Evolutionary conservation across 805 yeast genomes (phyloP).

Genomic region (Pichia heedii): DNA sequence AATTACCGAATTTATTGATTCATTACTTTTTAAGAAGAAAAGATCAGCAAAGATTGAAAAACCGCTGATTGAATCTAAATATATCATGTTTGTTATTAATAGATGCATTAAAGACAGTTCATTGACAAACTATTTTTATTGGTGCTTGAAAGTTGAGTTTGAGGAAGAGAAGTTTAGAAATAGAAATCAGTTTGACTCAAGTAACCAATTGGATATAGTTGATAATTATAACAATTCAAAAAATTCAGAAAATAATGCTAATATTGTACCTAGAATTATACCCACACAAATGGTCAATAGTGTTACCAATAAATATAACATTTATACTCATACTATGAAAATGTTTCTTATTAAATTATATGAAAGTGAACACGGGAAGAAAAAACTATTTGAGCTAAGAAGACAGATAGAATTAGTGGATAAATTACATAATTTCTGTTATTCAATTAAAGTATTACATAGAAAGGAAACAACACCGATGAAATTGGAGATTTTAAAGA

Average conservation of each 20-base stretch:
- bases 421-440: slow-evolving; percentile 56
- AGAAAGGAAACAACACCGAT: slow-evolving; percentile 69
- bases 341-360: slow-evolving; percentile 23
- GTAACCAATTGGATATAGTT: background rate
- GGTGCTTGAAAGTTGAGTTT: slow-evolving; percentile 86
- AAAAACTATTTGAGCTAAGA: slow-evolving; percentile 24
- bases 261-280: no score
- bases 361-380: slow-evolving; percentile 17
- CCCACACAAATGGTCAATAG: no score
- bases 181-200: slow-evolving; percentile 8
- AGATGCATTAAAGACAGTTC: slow-evolving; percentile 56
- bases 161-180: slow-evolving; percentile 42
- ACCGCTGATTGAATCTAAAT: slow-evolving; percentile 39
- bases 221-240: background rate
- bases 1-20: slow-evolving; percentile 18
- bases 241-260: background rate
- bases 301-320: background rate
- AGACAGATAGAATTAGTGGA: slow-evolving; percentile 62
- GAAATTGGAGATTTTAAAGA: slow-evolving; percentile 61
- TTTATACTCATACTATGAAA: slow-evolving; percentile 22
- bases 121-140: slow-evolving; percentile 77
- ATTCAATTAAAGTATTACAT: slow-evolving; percentile 43
- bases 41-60: slow-evolving; percentile 8
- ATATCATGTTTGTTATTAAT: slow-evolving; percentile 66
- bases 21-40: slow-evolving; percentile 11